Evolutionary conservation across 257 asterid genomes (phyloP).

Genomic region (Cordia subcordata): DNA sequence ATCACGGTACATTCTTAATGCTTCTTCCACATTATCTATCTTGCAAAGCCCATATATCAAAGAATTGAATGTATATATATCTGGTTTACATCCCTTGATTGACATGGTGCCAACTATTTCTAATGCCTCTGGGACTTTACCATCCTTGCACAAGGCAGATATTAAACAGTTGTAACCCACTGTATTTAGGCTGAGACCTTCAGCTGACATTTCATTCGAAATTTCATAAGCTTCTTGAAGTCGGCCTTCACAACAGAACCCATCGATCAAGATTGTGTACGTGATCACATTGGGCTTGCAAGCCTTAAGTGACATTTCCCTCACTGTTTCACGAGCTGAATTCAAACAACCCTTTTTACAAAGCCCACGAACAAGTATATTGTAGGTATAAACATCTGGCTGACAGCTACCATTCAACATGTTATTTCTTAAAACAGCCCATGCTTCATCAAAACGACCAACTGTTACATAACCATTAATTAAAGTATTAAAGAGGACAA

Average conservation of each 20-base stretch:
- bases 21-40: slow-evolving; percentile 59
- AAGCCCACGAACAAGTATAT: slow-evolving; percentile 70
- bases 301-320: slow-evolving; percentile 45
- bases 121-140: slow-evolving; percentile 54
- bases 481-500: slow-evolving; percentile 56
- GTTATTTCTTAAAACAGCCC: slow-evolving; percentile 41
- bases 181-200: slow-evolving; percentile 53
- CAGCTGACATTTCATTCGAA: slow-evolving; percentile 53
- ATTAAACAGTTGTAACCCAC: slow-evolving; percentile 78
- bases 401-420: slow-evolving; percentile 35
- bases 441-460: slow-evolving; percentile 69
- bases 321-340: slow-evolving; percentile 51
- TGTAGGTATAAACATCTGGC: slow-evolving; percentile 77
- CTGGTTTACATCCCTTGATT: slow-evolving; percentile 59
- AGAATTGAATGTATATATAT: slow-evolving; percentile 64
- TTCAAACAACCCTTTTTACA: slow-evolving; percentile 61
- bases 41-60: slow-evolving; percentile 64
- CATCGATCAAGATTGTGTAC: slow-evolving; percentile 71
- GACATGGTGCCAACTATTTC: slow-evolving; percentile 43
- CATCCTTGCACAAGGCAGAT: slow-evolving; percentile 67
- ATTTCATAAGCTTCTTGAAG: slow-evolving; percentile 55
- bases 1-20: slow-evolving; percentile 51
- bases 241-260: slow-evolving; percentile 65
- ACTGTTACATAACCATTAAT: slow-evolving; percentile 54
- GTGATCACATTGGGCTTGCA: slow-evolving; percentile 61